phyloP scores from a whole-genome alignment of 2,329 filamentous ascomycete species.

The Rosellinia necatrix region DNA sequence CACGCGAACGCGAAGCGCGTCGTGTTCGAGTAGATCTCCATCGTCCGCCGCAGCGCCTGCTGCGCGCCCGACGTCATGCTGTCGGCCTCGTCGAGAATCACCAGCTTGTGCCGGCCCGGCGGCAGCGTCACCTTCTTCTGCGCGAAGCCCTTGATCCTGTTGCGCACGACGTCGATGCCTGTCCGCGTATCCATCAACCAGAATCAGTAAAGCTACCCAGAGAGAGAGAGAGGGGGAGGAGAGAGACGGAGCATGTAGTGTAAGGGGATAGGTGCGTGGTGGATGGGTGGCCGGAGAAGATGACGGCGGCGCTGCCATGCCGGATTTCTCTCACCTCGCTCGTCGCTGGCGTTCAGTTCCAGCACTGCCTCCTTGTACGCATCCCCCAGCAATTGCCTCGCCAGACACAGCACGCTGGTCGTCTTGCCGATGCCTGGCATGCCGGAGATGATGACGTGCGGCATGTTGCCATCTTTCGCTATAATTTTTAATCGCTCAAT shows the following conservation, averaged over 20 bases:
- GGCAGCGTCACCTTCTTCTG: constrained; percentile 98
- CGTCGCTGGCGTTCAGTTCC: constrained; percentile 94
- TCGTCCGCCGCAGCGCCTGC: constrained; percentile 90
- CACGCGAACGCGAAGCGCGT: constrained; percentile 97
- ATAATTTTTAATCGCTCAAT: constrained; percentile 98
- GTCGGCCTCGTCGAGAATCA: constrained; percentile 97
- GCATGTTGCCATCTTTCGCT: constrained; percentile 98
- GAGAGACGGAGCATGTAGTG: neutral
- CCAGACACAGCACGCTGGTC: constrained; percentile 90
- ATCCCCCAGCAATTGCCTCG: constrained; percentile 86
- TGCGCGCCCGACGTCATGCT: constrained; percentile 97
- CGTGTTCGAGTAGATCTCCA: constrained; percentile 98
- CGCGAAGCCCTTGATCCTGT: constrained; percentile 96
- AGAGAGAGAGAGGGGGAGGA: neutral
- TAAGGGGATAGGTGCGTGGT: too few species aligned
- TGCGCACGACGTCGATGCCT: constrained; percentile 96
- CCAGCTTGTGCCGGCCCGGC: constrained; percentile 87
- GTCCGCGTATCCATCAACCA: neutral
- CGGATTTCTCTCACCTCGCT: constrained; percentile 72
- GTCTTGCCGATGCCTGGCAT: constrained; percentile 99
- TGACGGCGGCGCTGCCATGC: too few species aligned
- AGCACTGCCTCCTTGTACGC: constrained; percentile 97
- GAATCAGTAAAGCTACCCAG: neutral
- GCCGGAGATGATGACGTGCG: constrained; percentile 98
- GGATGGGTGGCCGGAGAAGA: too few species aligned